Evolutionary conservation across 805 yeast species (phyloP).

Genomic region (Wickerhamomyces tratensis): DNA sequence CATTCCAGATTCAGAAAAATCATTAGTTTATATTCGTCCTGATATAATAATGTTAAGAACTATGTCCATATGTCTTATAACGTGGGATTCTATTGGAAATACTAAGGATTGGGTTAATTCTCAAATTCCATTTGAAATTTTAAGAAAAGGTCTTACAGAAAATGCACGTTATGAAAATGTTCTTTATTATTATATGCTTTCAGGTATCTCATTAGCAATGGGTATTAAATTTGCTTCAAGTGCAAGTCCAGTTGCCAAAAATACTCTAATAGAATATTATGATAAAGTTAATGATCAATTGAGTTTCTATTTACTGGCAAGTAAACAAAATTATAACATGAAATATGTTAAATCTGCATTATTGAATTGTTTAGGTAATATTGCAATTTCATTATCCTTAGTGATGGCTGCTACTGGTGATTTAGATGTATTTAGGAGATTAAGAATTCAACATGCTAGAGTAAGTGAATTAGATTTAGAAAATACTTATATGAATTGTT

Average conservation of each 20-base stretch:
- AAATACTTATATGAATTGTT: slow-evolving; percentile 55
- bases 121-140: slow-evolving; percentile 42
- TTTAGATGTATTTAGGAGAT: slow-evolving; percentile 60
- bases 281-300: slow-evolving; percentile 10
- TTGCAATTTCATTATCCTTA: slow-evolving; percentile 57
- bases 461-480: slow-evolving; percentile 11
- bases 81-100: slow-evolving; percentile 59
- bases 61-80: slow-evolving; percentile 51
- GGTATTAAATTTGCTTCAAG: slow-evolving; percentile 74
- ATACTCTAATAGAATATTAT: slow-evolving; percentile 38
- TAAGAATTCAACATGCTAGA: slow-evolving; percentile 56
- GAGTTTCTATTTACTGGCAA: slow-evolving; percentile 29
- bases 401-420: slow-evolving; percentile 93
- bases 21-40: slow-evolving; percentile 64
- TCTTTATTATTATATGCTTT: slow-evolving; percentile 52
- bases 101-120: slow-evolving; percentile 44
- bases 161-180: slow-evolving; percentile 50
- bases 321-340: slow-evolving; percentile 45
- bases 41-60: slow-evolving; percentile 62
- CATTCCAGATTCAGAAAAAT: slow-evolving; percentile 49
- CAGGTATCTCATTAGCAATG: slow-evolving; percentile 68
- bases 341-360: slow-evolving; percentile 45
- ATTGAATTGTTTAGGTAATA: slow-evolving; percentile 42
- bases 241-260: slow-evolving; percentile 41
- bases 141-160: slow-evolving; percentile 11